Conservation (phyloP, 306 rosid species). For the Vigna mungo region DNA sequence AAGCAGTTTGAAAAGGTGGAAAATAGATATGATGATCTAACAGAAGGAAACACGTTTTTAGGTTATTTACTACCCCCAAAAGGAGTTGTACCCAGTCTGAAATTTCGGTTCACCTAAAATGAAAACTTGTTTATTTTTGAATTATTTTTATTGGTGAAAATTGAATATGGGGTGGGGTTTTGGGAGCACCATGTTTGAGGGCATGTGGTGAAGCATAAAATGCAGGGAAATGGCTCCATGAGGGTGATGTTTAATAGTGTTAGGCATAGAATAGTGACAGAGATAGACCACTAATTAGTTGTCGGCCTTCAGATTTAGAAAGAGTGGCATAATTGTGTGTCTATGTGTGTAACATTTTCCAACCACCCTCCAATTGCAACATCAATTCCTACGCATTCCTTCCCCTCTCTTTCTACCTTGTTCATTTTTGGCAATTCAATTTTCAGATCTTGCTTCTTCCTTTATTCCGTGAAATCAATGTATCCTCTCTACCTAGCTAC, state of each 20-base stretch:
- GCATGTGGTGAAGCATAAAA: constrained; percentile 45
- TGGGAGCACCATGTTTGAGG: constrained; percentile 4
- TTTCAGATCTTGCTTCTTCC: neutral
- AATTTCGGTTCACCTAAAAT: neutral
- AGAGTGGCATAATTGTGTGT: constrained; percentile 22
- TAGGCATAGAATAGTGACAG: constrained; percentile 50
- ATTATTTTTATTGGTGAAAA: neutral
- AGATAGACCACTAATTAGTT: constrained; percentile 50
- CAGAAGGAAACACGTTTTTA: constrained; percentile 3
- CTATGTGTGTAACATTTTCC: constrained; percentile 25
- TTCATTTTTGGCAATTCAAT: constrained; percentile 19
- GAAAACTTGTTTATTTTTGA: neutral
- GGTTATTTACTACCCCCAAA: neutral
- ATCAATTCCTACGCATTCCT: constrained; percentile 36
- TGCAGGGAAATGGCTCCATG: constrained; percentile 25
- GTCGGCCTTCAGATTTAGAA: constrained; percentile 46
- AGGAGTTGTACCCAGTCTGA: neutral
- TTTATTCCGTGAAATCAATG: neutral
- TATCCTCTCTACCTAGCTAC: neutral
- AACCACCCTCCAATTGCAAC: constrained; percentile 35
- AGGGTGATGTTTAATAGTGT: constrained; percentile 45
- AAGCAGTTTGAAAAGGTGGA: neutral
- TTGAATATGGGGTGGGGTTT: neutral
- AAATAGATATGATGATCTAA: constrained; percentile 8
- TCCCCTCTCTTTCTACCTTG: neutral